Conservation (phyloP, 202 grass and related monocot species). For the Panicum virgatum region DNA sequence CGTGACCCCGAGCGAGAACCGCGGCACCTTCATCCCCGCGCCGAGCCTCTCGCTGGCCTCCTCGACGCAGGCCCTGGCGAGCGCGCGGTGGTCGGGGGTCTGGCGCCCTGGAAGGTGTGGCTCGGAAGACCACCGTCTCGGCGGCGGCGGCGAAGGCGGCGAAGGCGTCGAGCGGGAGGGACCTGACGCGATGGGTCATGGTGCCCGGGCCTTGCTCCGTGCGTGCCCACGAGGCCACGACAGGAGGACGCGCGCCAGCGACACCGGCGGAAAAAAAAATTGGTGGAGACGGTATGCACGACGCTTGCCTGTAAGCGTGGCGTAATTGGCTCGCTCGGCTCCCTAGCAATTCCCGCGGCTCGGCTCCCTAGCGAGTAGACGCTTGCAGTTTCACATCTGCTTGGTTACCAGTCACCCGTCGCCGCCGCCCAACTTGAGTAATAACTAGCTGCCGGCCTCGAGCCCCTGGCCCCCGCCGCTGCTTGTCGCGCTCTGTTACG, state of each 20-base stretch:
- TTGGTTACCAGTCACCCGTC: no score
- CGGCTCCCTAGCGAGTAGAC: no score
- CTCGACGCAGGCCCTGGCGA: constrained; percentile 51
- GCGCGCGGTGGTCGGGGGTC: constrained; percentile 27
- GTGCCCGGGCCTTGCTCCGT: constrained; percentile 35
- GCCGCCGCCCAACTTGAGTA: no score
- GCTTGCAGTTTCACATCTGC: no score
- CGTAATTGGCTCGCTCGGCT: no score
- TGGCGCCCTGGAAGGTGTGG: background rate
- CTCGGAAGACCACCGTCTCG: constrained; percentile 55
- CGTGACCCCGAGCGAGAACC: constrained; percentile 27
- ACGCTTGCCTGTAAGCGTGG: no score
- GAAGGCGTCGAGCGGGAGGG: constrained; percentile 43
- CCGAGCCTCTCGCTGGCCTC: constrained; percentile 34
- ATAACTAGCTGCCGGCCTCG: no score
- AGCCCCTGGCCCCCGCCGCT: no score
- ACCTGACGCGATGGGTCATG: constrained; percentile 37
- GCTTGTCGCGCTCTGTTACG: no score
- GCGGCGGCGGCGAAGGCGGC: background rate
- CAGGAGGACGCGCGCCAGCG: constrained; percentile 60
- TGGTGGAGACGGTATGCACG: no score
- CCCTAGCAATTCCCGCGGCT: no score
- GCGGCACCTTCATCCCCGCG: background rate
- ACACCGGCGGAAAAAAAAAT: no score
- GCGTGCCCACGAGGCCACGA: constrained; percentile 66